A percentile compares a stretch with the other conserved stretches of the same genome.
Evolutionary conservation across 305 asterid species (phyloP).

Genomic region (Ajuga reptans): DNA sequence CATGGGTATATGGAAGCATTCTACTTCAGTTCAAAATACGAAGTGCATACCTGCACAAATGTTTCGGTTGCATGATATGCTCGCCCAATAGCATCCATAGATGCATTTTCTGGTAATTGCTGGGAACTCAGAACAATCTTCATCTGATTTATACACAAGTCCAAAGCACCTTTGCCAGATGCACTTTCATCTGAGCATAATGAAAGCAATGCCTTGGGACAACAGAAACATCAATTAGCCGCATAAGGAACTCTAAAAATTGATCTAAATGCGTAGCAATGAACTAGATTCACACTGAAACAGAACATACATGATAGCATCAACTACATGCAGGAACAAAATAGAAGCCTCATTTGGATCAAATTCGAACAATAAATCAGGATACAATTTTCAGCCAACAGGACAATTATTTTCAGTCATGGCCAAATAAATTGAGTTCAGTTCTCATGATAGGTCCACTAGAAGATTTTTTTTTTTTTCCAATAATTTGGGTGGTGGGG

Average conservation of each 20-base stretch:
- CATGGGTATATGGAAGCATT: background rate
- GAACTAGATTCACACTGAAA: slow-evolving; percentile 3
- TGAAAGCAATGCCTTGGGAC: slow-evolving; percentile 69
- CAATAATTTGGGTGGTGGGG: slow-evolving; percentile 1
- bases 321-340: slow-evolving; percentile 11
- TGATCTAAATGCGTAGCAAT: slow-evolving; percentile 11
- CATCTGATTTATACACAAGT: slow-evolving; percentile 85
- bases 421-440: slow-evolving; percentile 4
- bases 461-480: background rate
- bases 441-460: slow-evolving; percentile 7
- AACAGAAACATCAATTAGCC: slow-evolving; percentile 24
- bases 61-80: slow-evolving; percentile 98
- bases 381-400: slow-evolving; percentile 7
- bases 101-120: slow-evolving; percentile 77
- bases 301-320: slow-evolving; percentile 7
- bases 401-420: background rate
- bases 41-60: slow-evolving; percentile 72
- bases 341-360: slow-evolving; percentile 6
- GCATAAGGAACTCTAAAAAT: slow-evolving; percentile 10
- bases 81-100: slow-evolving; percentile 89
- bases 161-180: slow-evolving; percentile 89
- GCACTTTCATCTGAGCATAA: slow-evolving; percentile 76
- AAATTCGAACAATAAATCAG: background rate
- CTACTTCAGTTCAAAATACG: slow-evolving; percentile 18
- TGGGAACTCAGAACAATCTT: slow-evolving; percentile 70